phyloP scores from a whole-genome alignment of 805 yeast genomes.

The Candida peoriensis region DNA sequence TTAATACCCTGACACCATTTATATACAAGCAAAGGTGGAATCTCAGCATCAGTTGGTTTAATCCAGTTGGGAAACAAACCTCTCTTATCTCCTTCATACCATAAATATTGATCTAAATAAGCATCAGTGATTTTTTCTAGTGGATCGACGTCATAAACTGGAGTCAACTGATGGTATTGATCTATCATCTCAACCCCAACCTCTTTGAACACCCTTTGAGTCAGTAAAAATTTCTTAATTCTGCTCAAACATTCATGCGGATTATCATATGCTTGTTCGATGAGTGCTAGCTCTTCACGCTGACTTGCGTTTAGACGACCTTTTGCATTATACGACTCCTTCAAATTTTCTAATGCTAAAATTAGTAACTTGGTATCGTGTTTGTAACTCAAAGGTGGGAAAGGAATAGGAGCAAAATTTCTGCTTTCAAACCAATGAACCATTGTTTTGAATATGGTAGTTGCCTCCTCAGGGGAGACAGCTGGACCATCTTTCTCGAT shows the following conservation, averaged over 20 bases:
- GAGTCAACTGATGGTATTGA: conserved; percentile 74
- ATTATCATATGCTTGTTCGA: conserved; percentile 94
- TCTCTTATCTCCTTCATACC: conserved; percentile 92
- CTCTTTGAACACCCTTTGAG: conserved; percentile 91
- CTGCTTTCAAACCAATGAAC: conserved; percentile 88
- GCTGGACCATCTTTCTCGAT: conserved; percentile 86
- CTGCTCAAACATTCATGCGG: conserved; percentile 91
- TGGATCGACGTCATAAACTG: conserved; percentile 87
- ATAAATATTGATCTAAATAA: conserved; percentile 87
- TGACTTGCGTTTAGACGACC: conserved; percentile 80
- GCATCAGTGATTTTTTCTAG: conserved; percentile 95
- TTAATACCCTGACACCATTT: conserved; percentile 94
- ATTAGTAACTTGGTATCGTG: conserved; percentile 90
- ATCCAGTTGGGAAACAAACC: conserved; percentile 92
- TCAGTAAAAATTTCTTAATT: conserved; percentile 72
- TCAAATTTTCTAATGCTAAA: conserved; percentile 82
- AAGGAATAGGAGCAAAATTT: conserved; percentile 81
- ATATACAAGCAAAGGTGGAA: conserved; percentile 86
- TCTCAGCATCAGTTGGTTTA: conserved; percentile 90
- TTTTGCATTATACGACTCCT: conserved; percentile 71
- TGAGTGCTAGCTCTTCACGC: conserved; percentile 86
- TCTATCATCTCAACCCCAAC: conserved; percentile 88
- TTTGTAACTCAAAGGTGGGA: conserved; percentile 88
- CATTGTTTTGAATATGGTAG: conserved; percentile 77
- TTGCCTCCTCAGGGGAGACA: conserved; percentile 83